These are phyloP conservation scores for Brachypodium distachyon DNA, from an alignment of 202 grass and related monocot genomes.

Conservation along the genomic window DNA sequence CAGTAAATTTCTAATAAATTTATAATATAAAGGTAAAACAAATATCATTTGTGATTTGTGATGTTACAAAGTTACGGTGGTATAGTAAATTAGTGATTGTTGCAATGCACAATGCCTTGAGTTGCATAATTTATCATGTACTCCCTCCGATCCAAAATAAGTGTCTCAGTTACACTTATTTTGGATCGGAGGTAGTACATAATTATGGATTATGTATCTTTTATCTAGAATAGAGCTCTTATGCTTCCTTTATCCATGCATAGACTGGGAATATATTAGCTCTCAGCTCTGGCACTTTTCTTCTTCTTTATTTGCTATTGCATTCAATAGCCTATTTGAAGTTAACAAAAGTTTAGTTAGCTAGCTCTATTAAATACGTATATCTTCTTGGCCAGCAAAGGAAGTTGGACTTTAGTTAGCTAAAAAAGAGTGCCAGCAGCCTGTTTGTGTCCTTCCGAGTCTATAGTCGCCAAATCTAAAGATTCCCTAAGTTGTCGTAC, in stretches of 20 bases:
- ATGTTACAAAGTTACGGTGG: background rate
- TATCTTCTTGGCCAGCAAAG: no score
- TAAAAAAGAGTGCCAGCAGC: background rate
- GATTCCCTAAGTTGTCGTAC: background rate
- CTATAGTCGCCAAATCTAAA: background rate
- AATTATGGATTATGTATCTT: background rate
- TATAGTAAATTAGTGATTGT: background rate
- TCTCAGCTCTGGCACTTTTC: no score
- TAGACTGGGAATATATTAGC: no score
- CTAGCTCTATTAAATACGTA: no score
- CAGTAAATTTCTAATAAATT: background rate
- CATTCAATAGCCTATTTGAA: no score
- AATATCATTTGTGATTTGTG: background rate
- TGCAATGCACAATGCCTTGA: background rate
- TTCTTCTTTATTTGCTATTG: no score
- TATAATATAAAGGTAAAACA: background rate
- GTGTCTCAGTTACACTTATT: no score
- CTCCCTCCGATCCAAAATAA: no score
- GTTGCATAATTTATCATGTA: background rate
- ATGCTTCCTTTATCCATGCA: no score
- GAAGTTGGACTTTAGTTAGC: no score
- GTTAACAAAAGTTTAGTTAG: no score
- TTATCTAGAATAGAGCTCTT: background rate
- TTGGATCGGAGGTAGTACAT: no score
- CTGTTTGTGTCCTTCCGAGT: background rate